Evolutionary conservation across 306 rosid genomes (phyloP).

Genomic region (Mucuna pruriens): DNA sequence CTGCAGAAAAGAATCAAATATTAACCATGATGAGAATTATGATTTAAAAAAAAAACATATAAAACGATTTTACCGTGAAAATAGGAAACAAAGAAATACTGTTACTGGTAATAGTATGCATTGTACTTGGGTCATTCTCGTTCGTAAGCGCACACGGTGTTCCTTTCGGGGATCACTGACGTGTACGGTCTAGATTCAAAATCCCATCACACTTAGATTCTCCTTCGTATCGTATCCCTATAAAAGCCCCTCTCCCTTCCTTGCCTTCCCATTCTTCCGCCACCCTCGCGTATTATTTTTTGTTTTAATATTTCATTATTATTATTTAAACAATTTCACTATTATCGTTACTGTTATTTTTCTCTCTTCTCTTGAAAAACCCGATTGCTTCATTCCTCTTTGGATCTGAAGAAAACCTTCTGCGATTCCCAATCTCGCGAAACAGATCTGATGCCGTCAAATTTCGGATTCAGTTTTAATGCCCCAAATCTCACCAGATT

Average conservation of each 20-base stretch:
- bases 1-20: neutral
- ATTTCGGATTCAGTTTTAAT: neutral
- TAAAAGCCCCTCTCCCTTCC: neutral
- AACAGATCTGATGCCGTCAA: conserved; percentile 28
- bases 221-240: conserved; percentile 27
- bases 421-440: conserved; percentile 5
- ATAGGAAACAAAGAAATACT: neutral
- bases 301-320: neutral
- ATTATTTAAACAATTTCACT: neutral
- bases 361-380: neutral
- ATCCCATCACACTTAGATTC: conserved; percentile 22
- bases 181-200: conserved; percentile 77
- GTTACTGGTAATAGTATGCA: neutral
- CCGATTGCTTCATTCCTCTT: neutral
- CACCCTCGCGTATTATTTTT: neutral
- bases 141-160: conserved; percentile 32
- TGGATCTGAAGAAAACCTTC: conserved; percentile 30
- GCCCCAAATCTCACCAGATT: conserved; percentile 27
- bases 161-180: conserved; percentile 60
- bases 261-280: neutral
- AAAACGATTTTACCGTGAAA: neutral
- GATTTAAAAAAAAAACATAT: neutral
- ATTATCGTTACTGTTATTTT: neutral
- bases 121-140: conserved; percentile 35
- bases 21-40: neutral